Evolutionary conservation across 805 yeast genomes (phyloP), one percentile per base, ranked within the genome.

Genomic region (Grigorovia jiainica): DNA sequence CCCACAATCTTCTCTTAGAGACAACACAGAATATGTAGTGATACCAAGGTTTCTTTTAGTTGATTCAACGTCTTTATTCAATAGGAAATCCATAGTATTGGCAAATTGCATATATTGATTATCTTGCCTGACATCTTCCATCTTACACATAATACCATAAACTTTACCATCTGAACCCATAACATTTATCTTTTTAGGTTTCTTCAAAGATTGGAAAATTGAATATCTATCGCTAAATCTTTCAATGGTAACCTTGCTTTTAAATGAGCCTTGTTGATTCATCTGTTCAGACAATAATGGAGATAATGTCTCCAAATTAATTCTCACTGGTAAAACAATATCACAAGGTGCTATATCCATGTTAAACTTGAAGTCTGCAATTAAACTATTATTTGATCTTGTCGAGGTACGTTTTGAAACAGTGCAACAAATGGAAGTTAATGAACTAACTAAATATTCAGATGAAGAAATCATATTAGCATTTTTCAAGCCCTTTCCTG

Each of bases 41-140:
- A 92, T 85, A 2, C 73, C 69, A 20, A 92, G 67, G 34, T 74
- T 74, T 46, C 97, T 67, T 47, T 79, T 78, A 38, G 81, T 73
- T 0, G 97, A 79, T 38, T 82, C 95, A 11, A 73, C 70, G 53
- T 82, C 83, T 16, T 72, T 71, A 17, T 67, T 62, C 43, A 92
- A 66, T 24, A 92, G 58, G 49, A 85, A 75, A 56, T 89, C 89
- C 60, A 92, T 78, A 61, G 87, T 82, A 1, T 86, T 77, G 0
- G 97, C 86, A 52, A 92, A 82, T 52, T 94, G 71, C 83, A 87
- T 83, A 40, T 90, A 76, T 52, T 95, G 83, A 4, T 95, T 92
- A 66, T 94, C 99, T 55, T 94, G 94, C 48, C 97, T 67, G 16
- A 94, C 79, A 64, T 92, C 98, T 61, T 92, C 99, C 47, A 78